Conservation (phyloP, 192 early-diverging fungal species). For the Irineochytrium annulatum region DNA sequence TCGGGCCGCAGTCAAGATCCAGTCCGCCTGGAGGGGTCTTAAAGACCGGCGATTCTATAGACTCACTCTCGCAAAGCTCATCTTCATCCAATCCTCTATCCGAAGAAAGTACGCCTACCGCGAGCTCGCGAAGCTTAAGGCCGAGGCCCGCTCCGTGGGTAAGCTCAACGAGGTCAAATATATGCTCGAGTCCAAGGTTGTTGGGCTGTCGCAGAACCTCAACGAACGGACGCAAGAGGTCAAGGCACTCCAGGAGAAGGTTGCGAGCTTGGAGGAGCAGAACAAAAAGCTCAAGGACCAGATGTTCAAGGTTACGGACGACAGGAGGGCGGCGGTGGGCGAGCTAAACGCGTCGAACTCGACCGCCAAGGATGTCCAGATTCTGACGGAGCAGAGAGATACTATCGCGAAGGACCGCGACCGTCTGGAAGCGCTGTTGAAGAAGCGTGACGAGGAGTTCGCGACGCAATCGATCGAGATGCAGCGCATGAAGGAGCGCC, state of each 20-base stretch:
- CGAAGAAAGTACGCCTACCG: constrained; percentile 68
- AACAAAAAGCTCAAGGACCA: constrained; percentile 66
- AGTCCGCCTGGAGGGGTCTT: constrained; percentile 65
- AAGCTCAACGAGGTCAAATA: constrained; percentile 94
- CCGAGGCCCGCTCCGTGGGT: constrained; percentile 80
- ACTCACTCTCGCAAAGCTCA: constrained; percentile 49
- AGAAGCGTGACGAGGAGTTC: constrained; percentile 50
- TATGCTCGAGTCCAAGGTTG: constrained; percentile 92
- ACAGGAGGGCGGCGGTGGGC: constrained; percentile 33
- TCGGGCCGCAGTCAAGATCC: constrained; percentile 70
- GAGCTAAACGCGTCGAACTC: constrained; percentile 40
- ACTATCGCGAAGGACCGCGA: constrained; percentile 44
- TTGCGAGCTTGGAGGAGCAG: constrained; percentile 61
- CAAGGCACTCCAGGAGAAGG: constrained; percentile 51
- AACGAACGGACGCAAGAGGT: constrained; percentile 67
- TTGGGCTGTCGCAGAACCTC: constrained; percentile 83
- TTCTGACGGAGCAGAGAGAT: constrained; percentile 41
- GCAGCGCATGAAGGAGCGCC: constrained; percentile 2
- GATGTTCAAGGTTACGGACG: constrained; percentile 57
- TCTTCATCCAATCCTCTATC: constrained; percentile 74
- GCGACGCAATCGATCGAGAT: constrained; percentile 41
- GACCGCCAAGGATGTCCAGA: constrained; percentile 39
- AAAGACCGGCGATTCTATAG: constrained; percentile 58
- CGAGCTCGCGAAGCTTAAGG: constrained; percentile 61
- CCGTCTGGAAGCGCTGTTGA: constrained; percentile 48